A percentile compares a stretch with the other conserved stretches of the same genome.
Evolutionary conservation across 768 basidiomycete genomes (phyloP).

Genomic region (Leccinum truebloodii): DNA sequence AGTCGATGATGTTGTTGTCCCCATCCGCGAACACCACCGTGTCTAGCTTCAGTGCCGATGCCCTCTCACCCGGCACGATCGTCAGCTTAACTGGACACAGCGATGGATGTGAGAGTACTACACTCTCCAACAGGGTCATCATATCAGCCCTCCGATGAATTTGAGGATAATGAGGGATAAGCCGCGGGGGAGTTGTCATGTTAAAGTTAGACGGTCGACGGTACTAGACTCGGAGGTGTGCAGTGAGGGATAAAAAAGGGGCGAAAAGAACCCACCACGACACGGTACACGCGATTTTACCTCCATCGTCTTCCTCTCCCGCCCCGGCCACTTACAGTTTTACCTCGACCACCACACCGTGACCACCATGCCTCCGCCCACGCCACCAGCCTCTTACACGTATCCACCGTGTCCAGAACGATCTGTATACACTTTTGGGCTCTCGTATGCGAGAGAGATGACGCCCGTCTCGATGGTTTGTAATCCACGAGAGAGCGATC

Average conservation of each 20-base stretch:
- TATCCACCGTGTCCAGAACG: slow-evolving; percentile 65
- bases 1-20: slow-evolving; percentile 70
- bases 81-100: slow-evolving; percentile 67
- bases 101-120: slow-evolving; percentile 59
- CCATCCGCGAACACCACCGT: slow-evolving; percentile 68
- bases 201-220: no score
- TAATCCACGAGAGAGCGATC: slow-evolving; percentile 69
- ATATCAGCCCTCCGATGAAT: slow-evolving; percentile 75
- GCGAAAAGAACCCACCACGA: slow-evolving; percentile 59
- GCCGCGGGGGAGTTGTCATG: slow-evolving; percentile 73
- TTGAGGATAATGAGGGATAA: slow-evolving; percentile 65
- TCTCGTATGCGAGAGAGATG: slow-evolving; percentile 66
- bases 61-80: slow-evolving; percentile 59
- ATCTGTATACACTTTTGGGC: slow-evolving; percentile 74
- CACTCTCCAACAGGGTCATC: slow-evolving; percentile 59
- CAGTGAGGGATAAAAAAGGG: slow-evolving; percentile 3
- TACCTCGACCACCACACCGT: slow-evolving; percentile 61
- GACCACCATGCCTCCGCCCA: slow-evolving; percentile 72
- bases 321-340: slow-evolving; percentile 23
- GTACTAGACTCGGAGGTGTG: no score
- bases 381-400: slow-evolving; percentile 69
- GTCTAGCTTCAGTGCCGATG: slow-evolving; percentile 79
- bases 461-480: slow-evolving; percentile 75
- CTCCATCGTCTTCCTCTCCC: slow-evolving; percentile 53
- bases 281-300: slow-evolving; percentile 66